Conservation (phyloP, 495 filamentous ascomycete genomes). For the Podospora comata region DNA sequence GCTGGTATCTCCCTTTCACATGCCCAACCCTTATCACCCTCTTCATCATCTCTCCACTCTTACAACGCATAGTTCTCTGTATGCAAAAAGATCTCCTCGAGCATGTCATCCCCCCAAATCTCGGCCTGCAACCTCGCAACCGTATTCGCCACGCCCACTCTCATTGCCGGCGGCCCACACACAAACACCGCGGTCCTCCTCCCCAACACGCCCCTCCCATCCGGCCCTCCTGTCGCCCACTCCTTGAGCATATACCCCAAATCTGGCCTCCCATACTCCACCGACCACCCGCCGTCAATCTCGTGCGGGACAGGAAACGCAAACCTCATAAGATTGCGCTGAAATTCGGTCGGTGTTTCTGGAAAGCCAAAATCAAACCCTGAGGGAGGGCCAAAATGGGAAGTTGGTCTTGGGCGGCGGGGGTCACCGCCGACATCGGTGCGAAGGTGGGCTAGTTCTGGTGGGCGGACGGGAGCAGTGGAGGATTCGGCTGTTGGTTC, state of each 20-base stretch:
- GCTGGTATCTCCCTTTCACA: background rate
- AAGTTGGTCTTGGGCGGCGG: constrained; percentile 36
- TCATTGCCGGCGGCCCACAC: constrained; percentile 83
- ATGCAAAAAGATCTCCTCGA: constrained; percentile 92
- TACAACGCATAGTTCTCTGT: constrained; percentile 89
- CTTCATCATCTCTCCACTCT: background rate
- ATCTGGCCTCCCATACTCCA: constrained; percentile 90
- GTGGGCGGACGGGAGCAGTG: constrained; percentile 32
- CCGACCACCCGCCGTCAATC: constrained; percentile 77
- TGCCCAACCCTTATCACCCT: background rate
- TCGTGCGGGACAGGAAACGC: constrained; percentile 67
- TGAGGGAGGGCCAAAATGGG: constrained; percentile 45
- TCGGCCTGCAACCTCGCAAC: constrained; percentile 78
- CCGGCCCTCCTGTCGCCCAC: constrained; percentile 60
- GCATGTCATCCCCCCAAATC: constrained; percentile 71
- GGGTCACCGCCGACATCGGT: constrained; percentile 37
- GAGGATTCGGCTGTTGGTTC: constrained; percentile 7
- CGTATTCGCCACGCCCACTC: constrained; percentile 77
- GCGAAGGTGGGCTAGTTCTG: constrained; percentile 52
- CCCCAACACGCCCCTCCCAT: constrained; percentile 66
- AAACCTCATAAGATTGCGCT: constrained; percentile 81
- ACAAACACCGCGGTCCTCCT: constrained; percentile 88
- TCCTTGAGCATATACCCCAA: constrained; percentile 78
- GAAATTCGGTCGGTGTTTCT: constrained; percentile 69
- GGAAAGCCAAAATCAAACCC: constrained; percentile 76